These are phyloP conservation scores for Arthrobotrys conoides DNA, from an alignment of 2,329 filamentous ascomycete species.

Conservation along the genomic window DNA sequence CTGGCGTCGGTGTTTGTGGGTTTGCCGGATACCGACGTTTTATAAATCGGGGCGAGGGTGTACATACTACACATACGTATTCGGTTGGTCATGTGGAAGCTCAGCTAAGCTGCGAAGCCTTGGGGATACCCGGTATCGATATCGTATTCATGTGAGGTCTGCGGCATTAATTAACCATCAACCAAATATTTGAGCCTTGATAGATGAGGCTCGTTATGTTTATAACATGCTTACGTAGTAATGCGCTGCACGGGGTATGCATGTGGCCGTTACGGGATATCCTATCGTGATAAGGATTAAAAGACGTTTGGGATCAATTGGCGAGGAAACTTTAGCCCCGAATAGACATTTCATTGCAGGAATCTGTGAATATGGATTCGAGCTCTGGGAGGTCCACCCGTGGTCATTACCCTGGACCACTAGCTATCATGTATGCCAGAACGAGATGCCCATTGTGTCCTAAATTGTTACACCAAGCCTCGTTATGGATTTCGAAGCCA, in stretches of 20 bases:
- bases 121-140: background rate
- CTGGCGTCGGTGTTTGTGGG: constrained; percentile 30
- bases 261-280: constrained; percentile 6
- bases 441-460: constrained; percentile 1
- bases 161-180: background rate
- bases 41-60: constrained; percentile 1
- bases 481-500: background rate
- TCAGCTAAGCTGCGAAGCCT: background rate
- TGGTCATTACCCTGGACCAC: background rate
- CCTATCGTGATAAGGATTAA: background rate
- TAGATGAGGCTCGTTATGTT: background rate
- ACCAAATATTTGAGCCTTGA: background rate
- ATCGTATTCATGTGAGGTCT: background rate
- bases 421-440: background rate
- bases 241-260: background rate
- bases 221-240: background rate
- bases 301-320: background rate
- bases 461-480: constrained; percentile 12
- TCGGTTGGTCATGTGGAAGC: constrained; percentile 20
- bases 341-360: background rate
- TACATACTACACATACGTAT: background rate
- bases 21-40: constrained; percentile 43
- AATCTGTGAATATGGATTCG: background rate
- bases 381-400: background rate
- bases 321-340: constrained; percentile 5